Conservation (phyloP, 768 basidiomycete species). For the Wakefieldia striispora region DNA sequence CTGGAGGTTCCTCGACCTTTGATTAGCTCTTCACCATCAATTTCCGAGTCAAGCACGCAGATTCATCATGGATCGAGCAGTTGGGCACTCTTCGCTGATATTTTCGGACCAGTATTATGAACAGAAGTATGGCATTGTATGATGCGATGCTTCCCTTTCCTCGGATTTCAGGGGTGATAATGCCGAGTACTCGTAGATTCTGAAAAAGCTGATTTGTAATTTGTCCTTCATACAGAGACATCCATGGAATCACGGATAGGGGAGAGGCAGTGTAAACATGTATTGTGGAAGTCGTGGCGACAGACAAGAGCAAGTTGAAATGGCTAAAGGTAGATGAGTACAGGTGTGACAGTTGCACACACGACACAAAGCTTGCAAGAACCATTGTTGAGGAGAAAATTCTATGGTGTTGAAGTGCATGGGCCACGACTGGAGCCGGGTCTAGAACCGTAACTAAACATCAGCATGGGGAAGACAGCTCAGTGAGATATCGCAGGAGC, state of each 20-base stretch:
- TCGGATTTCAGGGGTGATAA: not conserved
- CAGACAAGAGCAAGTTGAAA: conserved; percentile 15
- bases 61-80: not conserved
- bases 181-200: not conserved
- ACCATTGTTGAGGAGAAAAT: not conserved
- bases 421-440: conserved; percentile 31
- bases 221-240: conserved; percentile 20
- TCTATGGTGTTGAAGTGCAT: conserved; percentile 27
- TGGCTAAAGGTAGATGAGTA: conserved; percentile 15
- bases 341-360: conserved; percentile 20
- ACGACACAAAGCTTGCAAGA: conserved; percentile 5
- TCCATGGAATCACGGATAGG: conserved; percentile 13
- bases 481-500: not conserved
- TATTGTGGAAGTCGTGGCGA: conserved; percentile 21
- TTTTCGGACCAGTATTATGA: no score
- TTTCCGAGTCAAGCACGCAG: not conserved
- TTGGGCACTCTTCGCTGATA: not conserved
- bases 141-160: not conserved
- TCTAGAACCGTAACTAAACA: conserved; percentile 23
- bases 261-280: conserved; percentile 9
- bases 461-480: not conserved
- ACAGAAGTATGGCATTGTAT: no score
- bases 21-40: not conserved
- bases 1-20: not conserved
- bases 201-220: conserved; percentile 3